Conservation (phyloP, 176 grass and related monocot genomes). For the Typha latifolia region DNA sequence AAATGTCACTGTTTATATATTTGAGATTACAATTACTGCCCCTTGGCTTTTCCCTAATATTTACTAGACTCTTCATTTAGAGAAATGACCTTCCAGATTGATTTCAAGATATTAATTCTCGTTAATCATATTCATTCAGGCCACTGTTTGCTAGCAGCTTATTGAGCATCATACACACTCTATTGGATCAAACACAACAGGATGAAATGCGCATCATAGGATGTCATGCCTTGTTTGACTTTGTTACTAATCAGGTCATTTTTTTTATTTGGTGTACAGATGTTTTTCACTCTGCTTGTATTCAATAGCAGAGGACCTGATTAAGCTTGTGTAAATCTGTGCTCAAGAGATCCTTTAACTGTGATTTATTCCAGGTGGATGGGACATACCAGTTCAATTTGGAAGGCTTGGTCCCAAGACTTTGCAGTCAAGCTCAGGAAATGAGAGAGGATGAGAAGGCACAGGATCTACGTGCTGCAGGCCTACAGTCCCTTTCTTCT, state of each 20-base stretch:
- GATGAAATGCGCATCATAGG: conserved; percentile 66
- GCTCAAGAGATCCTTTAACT: too few relatives aligned
- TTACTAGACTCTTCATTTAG: too few relatives aligned
- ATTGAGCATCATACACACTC: conserved; percentile 62
- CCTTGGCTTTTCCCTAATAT: too few relatives aligned
- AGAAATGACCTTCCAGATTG: too few relatives aligned
- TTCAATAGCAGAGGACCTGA: too few relatives aligned
- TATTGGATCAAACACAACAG: conserved; percentile 83
- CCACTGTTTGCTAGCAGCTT: conserved; percentile 87
- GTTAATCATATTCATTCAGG: conserved; percentile 43
- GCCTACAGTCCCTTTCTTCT: conserved; percentile 85
- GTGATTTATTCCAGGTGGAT: conserved; percentile 41
- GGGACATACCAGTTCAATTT: conserved; percentile 96
- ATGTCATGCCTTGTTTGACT: conserved; percentile 82
- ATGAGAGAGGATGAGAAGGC: conserved; percentile 59
- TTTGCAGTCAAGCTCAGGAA: conserved; percentile 72
- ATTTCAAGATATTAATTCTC: too few relatives aligned
- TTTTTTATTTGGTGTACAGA: conserved; percentile 8
- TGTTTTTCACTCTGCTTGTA: too few relatives aligned
- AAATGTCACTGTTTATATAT: too few relatives aligned
- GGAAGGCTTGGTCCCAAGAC: conserved; percentile 71
- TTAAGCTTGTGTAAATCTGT: too few relatives aligned
- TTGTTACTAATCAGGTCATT: conserved; percentile 80
- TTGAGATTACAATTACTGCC: too few relatives aligned
- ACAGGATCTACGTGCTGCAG: conserved; percentile 49